These are phyloP conservation scores for Leishmania amazonensis DNA, from an alignment of 208 protist genomes.

Conservation along the genomic window DNA sequence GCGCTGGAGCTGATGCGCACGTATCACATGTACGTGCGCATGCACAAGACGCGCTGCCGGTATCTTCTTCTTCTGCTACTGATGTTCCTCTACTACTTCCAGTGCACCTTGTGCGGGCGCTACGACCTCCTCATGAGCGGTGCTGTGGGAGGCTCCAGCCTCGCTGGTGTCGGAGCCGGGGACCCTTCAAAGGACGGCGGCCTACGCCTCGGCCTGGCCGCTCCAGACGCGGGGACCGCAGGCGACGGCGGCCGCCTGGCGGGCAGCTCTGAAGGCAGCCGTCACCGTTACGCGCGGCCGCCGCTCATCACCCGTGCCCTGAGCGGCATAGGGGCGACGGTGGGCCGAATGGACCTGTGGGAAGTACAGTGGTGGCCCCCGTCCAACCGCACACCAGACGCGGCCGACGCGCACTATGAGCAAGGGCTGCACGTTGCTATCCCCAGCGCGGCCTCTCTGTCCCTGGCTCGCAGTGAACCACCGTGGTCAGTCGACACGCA, in stretches of 20 bases:
- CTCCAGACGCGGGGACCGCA: neutral
- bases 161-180: neutral
- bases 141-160: neutral
- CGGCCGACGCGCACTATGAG: constrained; percentile 6
- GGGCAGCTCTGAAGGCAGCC: neutral
- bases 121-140: neutral
- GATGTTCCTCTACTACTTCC: constrained; percentile 20
- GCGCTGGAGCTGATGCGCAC: constrained; percentile 27
- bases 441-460: constrained; percentile 23
- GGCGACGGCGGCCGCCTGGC: neutral
- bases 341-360: constrained; percentile 8
- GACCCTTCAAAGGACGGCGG: neutral
- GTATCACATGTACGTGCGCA: constrained; percentile 22
- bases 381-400: constrained; percentile 20
- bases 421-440: constrained; percentile 13
- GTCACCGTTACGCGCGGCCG: neutral
- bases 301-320: constrained; percentile 5
- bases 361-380: constrained; percentile 22
- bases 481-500: constrained; percentile 20
- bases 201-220: neutral
- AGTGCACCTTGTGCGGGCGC: constrained; percentile 14
- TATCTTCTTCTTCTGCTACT: constrained; percentile 11
- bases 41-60: constrained; percentile 19
- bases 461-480: constrained; percentile 22
- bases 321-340: neutral